Conservation (phyloP, 768 basidiomycete species). For the Chlorophyllum brunneum region DNA sequence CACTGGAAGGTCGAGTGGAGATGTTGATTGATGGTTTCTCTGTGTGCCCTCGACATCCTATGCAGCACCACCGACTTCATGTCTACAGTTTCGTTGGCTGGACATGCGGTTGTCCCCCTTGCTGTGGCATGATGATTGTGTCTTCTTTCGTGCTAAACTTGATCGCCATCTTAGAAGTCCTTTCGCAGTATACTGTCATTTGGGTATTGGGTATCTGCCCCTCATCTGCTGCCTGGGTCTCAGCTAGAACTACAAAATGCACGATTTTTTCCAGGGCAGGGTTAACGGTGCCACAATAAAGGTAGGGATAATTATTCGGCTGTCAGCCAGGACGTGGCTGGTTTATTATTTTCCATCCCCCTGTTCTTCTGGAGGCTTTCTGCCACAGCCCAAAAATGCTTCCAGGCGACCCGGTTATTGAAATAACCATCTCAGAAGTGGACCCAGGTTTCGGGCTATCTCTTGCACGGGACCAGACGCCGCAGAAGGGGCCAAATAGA, state of each 20-base stretch:
- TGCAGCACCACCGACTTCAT: slow-evolving; percentile 40
- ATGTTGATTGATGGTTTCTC: slow-evolving; percentile 33
- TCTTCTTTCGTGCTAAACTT: too few relatives aligned
- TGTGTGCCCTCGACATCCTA: slow-evolving; percentile 33
- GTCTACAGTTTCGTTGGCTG: slow-evolving; percentile 36
- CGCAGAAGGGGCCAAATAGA: slow-evolving; percentile 28
- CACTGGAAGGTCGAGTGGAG: slow-evolving; percentile 39
- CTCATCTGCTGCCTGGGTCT: slow-evolving; percentile 25
- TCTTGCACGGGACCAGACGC: slow-evolving; percentile 32
- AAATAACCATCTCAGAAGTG: slow-evolving; percentile 38
- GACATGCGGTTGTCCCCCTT: too few relatives aligned
- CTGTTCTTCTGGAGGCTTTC: slow-evolving; percentile 22
- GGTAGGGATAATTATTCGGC: too few relatives aligned
- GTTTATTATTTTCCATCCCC: too few relatives aligned
- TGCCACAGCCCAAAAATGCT: slow-evolving; percentile 29
- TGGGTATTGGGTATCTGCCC: slow-evolving; percentile 31
- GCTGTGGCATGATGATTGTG: too few relatives aligned
- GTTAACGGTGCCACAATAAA: slow-evolving; percentile 28
- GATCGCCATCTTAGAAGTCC: background rate
- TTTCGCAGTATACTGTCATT: slow-evolving; percentile 26
- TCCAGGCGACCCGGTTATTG: slow-evolving; percentile 38
- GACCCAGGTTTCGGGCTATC: slow-evolving; percentile 38
- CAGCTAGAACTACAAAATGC: slow-evolving; percentile 32
- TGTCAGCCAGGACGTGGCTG: too few relatives aligned
- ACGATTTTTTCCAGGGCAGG: slow-evolving; percentile 28